Conservation (phyloP, 352 stramenopile genomes). For the Phytophthora constricta region DNA sequence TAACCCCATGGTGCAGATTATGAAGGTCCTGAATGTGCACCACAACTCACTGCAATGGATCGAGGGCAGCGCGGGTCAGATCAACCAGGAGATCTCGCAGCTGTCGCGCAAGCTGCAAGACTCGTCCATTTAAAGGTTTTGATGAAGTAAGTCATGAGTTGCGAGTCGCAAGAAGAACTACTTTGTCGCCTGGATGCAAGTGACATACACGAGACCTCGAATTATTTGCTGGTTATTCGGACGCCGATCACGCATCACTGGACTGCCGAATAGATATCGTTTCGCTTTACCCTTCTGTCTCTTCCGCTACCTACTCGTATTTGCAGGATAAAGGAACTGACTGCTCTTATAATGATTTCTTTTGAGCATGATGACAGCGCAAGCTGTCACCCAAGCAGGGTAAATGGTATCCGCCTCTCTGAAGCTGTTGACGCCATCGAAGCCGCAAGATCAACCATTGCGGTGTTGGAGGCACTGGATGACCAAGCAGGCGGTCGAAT, state of each 20-base stretch:
- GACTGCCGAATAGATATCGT: slow-evolving; percentile 41
- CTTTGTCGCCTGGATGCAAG: slow-evolving; percentile 27
- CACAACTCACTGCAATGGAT: slow-evolving; percentile 90
- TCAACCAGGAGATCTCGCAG: slow-evolving; percentile 73
- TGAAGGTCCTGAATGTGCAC: slow-evolving; percentile 91
- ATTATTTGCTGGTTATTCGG: slow-evolving; percentile 52
- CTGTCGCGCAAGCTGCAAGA: slow-evolving; percentile 75
- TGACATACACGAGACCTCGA: slow-evolving; percentile 54
- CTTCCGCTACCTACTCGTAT: no score
- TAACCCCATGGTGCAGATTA: slow-evolving; percentile 88
- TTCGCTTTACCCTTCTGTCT: slow-evolving; percentile 24
- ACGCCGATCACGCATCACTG: slow-evolving; percentile 32
- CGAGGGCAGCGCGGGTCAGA: slow-evolving; percentile 70
- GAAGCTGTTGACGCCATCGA: slow-evolving; percentile 30
- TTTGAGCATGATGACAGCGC: background rate
- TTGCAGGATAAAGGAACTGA: no score
- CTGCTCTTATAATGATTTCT: slow-evolving; percentile 28
- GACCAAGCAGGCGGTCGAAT: slow-evolving; percentile 34
- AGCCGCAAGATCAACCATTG: slow-evolving; percentile 20
- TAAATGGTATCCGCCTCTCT: slow-evolving; percentile 21
- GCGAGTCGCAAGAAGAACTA: slow-evolving; percentile 38
- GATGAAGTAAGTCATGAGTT: no score
- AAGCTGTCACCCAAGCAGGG: slow-evolving; percentile 24
- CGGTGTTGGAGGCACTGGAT: slow-evolving; percentile 11
- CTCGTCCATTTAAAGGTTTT: slow-evolving; percentile 55